phyloP scores from a whole-genome alignment of 257 asterid genomes.

The Sherardia arvensis region DNA sequence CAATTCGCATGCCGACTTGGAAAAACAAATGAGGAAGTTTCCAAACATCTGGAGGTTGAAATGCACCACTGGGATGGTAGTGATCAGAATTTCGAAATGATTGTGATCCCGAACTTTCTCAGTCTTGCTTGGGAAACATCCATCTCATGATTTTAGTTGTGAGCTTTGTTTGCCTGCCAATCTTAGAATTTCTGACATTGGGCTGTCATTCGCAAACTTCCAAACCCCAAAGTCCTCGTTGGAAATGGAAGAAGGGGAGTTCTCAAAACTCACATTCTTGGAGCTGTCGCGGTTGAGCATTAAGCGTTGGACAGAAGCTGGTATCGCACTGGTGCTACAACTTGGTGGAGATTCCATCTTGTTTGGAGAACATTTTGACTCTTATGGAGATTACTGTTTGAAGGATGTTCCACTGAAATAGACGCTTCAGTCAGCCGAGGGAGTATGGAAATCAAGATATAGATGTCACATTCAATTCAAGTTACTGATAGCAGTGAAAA shows the following conservation, averaged over 20 bases:
- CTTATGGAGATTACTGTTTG: background rate
- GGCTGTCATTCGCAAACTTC: background rate
- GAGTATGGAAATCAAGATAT: too few species aligned
- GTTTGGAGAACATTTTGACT: background rate
- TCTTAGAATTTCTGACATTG: background rate
- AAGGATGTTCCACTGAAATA: background rate
- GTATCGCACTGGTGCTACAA: background rate
- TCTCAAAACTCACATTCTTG: constrained; percentile 7
- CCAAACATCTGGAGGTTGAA: constrained; percentile 6
- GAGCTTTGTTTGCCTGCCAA: background rate
- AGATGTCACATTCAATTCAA: too few species aligned
- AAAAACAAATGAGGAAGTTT: background rate
- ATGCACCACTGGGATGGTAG: background rate
- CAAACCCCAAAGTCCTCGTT: constrained; percentile 10
- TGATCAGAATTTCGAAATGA: background rate
- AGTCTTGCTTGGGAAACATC: background rate
- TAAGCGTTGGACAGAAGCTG: constrained; percentile 6
- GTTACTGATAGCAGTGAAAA: too few species aligned
- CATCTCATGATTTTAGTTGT: background rate
- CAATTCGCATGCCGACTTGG: background rate
- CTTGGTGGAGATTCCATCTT: constrained; percentile 2
- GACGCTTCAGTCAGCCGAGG: too few species aligned
- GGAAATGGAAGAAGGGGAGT: constrained; percentile 4
- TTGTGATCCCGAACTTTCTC: background rate
- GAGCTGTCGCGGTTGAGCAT: background rate